Evolutionary conservation across 805 yeast genomes (phyloP), one percentile per base, ranked within the genome.

Genomic region (Spathaspora boniae): DNA sequence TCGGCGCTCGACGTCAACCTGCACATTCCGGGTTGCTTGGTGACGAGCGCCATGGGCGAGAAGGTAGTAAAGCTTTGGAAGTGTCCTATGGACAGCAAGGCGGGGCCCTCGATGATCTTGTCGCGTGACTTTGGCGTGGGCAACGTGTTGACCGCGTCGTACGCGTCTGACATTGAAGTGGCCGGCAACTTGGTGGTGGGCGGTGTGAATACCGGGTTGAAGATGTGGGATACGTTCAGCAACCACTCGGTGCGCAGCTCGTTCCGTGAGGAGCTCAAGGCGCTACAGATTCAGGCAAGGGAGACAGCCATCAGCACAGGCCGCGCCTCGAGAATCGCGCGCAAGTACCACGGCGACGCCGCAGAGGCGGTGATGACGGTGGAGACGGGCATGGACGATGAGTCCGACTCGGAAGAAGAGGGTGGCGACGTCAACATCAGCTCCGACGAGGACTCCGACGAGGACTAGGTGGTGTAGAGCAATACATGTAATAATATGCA

Each of bases 101-200:
- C 35, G 14, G 74, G 74, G 6, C 98, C 98, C 26, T 80, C 91
- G 16, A 83, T 93, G 95, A 82, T 88, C 5, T 67, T 88, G 42
- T 79, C 91, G 26, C 78, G 97, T 56, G 96, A 93, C 62, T 81
- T 93, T 49, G 97, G 89, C 46, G 85, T 88, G 36, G 98, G 98
- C 42, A 88, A 87, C 55, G 96, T 91, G 15, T 75, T 93, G 49
- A 72, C 87, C 3, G 69, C 86, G 8, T 64, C 83, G 7, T 93
- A 88, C 69, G 93, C 95, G 2, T 82, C 87, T 32, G 98, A 93
- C 58, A 62, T 76, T 37, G 96, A 86, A 60, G 85, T 83, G 30
- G 78, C 88, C 2, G 97, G 97, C 42, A 76, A 83, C 54, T 58
- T 93, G 44, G 80, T 80, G 15, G 74, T 87, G 42, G 98, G 96